Conservation (phyloP, 352 stramenopile species). For the Lagenidium giganteum region DNA sequence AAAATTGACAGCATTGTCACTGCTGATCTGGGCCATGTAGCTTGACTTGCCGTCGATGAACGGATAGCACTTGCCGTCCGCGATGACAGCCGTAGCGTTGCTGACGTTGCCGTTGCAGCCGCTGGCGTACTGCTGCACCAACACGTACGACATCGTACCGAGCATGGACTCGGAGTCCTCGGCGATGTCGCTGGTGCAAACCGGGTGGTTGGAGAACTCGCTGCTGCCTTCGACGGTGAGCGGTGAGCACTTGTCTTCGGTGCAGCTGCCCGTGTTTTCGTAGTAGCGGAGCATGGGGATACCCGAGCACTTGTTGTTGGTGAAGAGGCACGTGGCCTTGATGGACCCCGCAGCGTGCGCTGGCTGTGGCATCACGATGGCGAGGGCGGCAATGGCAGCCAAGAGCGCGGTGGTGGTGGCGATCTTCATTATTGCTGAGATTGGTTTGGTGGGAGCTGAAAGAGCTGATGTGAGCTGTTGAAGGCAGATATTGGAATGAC, state of each 20-base stretch:
- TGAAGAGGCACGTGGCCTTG: too few relatives aligned
- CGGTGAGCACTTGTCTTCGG: not conserved
- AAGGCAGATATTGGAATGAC: too few relatives aligned
- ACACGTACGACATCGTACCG: not conserved
- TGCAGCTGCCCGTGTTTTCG: too few relatives aligned
- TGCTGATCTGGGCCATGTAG: not conserved
- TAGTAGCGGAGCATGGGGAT: too few relatives aligned
- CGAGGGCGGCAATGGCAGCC: too few relatives aligned
- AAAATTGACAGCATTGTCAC: not conserved
- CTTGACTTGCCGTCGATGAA: constrained; percentile 3
- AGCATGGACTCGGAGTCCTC: not conserved
- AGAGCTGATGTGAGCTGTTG: too few relatives aligned
- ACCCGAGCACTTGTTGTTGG: too few relatives aligned
- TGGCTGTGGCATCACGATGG: too few relatives aligned
- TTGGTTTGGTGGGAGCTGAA: too few relatives aligned
- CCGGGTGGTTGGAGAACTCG: constrained; percentile 1
- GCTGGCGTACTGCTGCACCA: not conserved
- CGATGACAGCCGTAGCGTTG: not conserved
- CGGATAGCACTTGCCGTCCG: constrained; percentile 5
- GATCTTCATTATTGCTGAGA: too few relatives aligned
- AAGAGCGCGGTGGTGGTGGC: too few relatives aligned
- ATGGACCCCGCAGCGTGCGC: too few relatives aligned
- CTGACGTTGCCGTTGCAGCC: not conserved
- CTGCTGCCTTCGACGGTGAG: not conserved
- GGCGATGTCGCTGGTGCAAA: constrained; percentile 1